Base-by-base conservation (phyloP, 2,329 filamentous ascomycete species). In the Talaromyces islandicus region DNA sequence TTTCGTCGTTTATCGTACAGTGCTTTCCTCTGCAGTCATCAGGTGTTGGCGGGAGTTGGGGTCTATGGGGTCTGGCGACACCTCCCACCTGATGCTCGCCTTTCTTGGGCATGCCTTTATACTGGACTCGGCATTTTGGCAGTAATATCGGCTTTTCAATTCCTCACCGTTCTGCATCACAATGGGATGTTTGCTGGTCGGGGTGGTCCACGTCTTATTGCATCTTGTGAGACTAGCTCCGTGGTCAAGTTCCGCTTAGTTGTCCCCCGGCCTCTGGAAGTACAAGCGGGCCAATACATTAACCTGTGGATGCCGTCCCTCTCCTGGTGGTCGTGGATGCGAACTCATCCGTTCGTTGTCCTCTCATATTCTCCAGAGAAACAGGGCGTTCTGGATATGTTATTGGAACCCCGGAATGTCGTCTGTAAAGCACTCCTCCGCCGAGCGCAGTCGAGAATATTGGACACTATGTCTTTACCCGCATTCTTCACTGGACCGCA, bases 401-500 rank as follows among this genome's bases (percentile, higher is more conserved):
- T 76, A 7, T 64, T 75, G 2, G 50, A 74, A 59, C 64, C 68
- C 59, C 61, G 60, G 3, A 35, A 27, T 56, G 54, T 10, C 3
- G 12, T 56, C 25, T 56, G n/a, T 19, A 7, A n/a, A 38, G 59
- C 56, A 65, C 69, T 56, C 64, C 74, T 12, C 69, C 69, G n/a
- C 54, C 62, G 53, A 59, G 71, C 55, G 62, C 75, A 55, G 46
- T 57, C 50, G 24, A 63, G 57, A 25, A 53, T 46, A 17, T 55
- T 24, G 12, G 21, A 21, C 32, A 59, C 53, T 24, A 60, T 38
- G 55, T 67, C 58, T 7, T 24, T 69, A 51, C 29, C 62, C 21
- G 67, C 67, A 7, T 63, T 76, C 19, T 69, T 77, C 38, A 71
- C 65, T 57, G 69, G 69, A 19, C 72, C 68, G 50, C 64, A 77